Evolutionary conservation across 495 filamentous ascomycete species (phyloP).

Genomic region (Echria macrotheca): DNA sequence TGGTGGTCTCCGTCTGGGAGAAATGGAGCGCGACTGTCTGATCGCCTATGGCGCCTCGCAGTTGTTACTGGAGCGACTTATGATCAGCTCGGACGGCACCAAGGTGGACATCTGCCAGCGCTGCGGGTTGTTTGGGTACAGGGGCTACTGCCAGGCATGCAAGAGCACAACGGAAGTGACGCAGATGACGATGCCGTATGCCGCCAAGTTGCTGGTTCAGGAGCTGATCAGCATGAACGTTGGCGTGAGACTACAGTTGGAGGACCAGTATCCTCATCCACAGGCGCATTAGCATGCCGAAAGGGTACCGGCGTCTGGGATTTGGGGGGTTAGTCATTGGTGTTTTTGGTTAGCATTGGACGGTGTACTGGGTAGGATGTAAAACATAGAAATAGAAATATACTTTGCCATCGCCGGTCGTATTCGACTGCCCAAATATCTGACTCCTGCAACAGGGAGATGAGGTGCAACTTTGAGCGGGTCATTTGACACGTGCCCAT

Average conservation of each 20-base stretch:
- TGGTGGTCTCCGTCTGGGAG: slow-evolving; percentile 88
- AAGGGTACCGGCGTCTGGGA: too few species aligned
- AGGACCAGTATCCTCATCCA: slow-evolving; percentile 82
- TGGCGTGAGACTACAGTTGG: slow-evolving; percentile 73
- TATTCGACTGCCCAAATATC: too few species aligned
- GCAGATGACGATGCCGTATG: slow-evolving; percentile 96
- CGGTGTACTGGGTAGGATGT: too few species aligned
- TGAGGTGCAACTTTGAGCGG: too few species aligned
- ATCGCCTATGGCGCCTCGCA: slow-evolving; percentile 94
- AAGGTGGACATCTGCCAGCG: slow-evolving; percentile 86
- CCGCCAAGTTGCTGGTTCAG: slow-evolving; percentile 93
- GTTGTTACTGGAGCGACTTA: slow-evolving; percentile 86
- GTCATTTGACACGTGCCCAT: too few species aligned
- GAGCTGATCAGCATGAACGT: slow-evolving; percentile 98
- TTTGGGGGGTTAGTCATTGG: too few species aligned
- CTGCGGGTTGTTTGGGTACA: slow-evolving; percentile 92
- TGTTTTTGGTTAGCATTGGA: too few species aligned
- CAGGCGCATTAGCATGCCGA: too few species aligned
- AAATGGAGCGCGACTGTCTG: slow-evolving; percentile 98
- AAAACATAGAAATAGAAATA: too few species aligned
- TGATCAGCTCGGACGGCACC: slow-evolving; percentile 87
- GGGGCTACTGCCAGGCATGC: slow-evolving; percentile 89
- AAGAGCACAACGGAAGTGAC: slow-evolving; percentile 72
- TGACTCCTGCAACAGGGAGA: too few species aligned
- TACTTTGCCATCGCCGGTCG: too few species aligned